phyloP scores from a whole-genome alignment of 208 protist genomes.

The Wallacemonas rigidus region DNA sequence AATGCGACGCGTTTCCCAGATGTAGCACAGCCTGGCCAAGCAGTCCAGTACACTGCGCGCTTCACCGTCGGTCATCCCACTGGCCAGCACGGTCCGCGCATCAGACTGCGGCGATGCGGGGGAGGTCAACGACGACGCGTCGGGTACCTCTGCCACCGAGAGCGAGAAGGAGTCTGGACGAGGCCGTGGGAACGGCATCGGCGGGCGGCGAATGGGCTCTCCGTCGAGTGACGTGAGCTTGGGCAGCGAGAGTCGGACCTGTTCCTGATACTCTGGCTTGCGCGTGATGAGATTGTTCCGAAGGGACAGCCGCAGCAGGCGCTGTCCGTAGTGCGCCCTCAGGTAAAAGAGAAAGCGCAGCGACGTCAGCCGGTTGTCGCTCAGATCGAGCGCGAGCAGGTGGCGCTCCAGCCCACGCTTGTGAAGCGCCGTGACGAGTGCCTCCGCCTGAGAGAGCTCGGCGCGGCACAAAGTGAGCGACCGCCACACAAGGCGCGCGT shows the following conservation, averaged over 20 bases:
- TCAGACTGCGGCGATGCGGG: not conserved
- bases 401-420: slow-evolving; percentile 47
- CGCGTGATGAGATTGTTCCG: slow-evolving; percentile 78
- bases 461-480: slow-evolving; percentile 53
- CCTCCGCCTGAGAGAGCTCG: slow-evolving; percentile 61
- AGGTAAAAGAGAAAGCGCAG: slow-evolving; percentile 81
- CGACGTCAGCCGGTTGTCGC: slow-evolving; percentile 72
- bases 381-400: slow-evolving; percentile 80
- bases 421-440: slow-evolving; percentile 58
- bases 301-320: slow-evolving; percentile 76
- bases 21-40: slow-evolving; percentile 63
- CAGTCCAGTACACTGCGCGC: slow-evolving; percentile 52
- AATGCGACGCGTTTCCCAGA: slow-evolving; percentile 76
- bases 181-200: slow-evolving; percentile 62
- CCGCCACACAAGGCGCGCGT: slow-evolving; percentile 38
- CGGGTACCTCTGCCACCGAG: not conserved
- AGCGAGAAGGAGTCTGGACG: slow-evolving; percentile 44
- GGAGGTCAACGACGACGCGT: not conserved
- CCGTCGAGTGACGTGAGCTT: slow-evolving; percentile 79
- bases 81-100: not conserved
- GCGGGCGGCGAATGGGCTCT: slow-evolving; percentile 71
- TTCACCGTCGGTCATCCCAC: slow-evolving; percentile 23
- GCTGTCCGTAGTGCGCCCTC: slow-evolving; percentile 65
- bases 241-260: slow-evolving; percentile 78
- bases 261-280: slow-evolving; percentile 88